Conservation (phyloP, 257 asterid genomes). For the Striga asiatica region DNA sequence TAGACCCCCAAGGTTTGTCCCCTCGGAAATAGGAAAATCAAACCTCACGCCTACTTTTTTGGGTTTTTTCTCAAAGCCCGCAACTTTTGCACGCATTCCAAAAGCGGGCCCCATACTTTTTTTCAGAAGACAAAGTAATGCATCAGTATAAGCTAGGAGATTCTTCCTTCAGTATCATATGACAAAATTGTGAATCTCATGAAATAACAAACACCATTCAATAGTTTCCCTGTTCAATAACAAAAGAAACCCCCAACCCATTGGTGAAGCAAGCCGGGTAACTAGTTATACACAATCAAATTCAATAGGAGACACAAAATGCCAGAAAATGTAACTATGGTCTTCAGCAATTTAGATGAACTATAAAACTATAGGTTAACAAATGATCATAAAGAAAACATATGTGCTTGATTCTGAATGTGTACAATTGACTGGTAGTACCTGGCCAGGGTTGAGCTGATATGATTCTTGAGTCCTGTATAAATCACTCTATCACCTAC, state of each 20-base stretch:
- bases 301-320: not conserved
- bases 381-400: not conserved
- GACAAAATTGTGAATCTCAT: not conserved
- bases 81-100: conserved; percentile 1
- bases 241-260: not conserved
- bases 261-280: not conserved
- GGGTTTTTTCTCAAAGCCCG: not conserved
- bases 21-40: not conserved
- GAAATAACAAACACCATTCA: not conserved
- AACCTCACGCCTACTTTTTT: not conserved
- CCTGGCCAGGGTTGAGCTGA: not conserved
- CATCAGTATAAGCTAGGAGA: not conserved
- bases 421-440: not conserved
- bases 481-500: conserved; percentile 5
- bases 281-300: not conserved
- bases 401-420: not conserved
- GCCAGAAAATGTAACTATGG: not conserved
- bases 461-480: conserved; percentile 1
- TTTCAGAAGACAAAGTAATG: not conserved
- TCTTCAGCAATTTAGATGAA: not conserved
- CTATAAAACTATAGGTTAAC: conserved; percentile 1
- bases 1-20: not conserved
- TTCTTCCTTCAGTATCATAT: not conserved
- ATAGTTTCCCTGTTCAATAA: not conserved
- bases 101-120: conserved; percentile 2